phyloP scores from a whole-genome alignment of 129 eudicot genomes.

The Sambucus nigra region DNA sequence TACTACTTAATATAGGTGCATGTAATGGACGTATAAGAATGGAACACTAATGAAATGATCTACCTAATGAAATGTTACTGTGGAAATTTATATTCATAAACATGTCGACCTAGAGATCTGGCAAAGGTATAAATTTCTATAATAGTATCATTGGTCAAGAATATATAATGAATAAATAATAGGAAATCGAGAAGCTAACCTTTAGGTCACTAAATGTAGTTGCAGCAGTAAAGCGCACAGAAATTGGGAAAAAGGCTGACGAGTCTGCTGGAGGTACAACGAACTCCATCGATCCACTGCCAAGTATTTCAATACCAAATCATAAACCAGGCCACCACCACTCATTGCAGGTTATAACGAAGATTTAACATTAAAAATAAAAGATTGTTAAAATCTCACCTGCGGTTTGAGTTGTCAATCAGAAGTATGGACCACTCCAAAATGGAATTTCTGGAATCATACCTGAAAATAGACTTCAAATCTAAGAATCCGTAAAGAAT shows the following conservation, averaged over 20 bases:
- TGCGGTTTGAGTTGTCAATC: slow-evolving; percentile 85
- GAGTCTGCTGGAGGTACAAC: slow-evolving; percentile 84
- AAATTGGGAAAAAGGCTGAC: slow-evolving; percentile 82
- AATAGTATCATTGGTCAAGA: not conserved
- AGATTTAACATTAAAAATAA: not conserved
- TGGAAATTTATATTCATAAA: not conserved
- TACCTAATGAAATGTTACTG: too few relatives aligned
- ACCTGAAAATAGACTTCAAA: slow-evolving; percentile 54
- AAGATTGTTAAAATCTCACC: slow-evolving; percentile 28
- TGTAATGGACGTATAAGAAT: too few relatives aligned
- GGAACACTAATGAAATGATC: too few relatives aligned
- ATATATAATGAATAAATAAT: not conserved
- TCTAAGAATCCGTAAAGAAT: not conserved
- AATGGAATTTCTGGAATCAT: slow-evolving; percentile 76
- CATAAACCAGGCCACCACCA: slow-evolving; percentile 4
- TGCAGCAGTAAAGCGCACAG: slow-evolving; percentile 82
- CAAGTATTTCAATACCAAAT: slow-evolving; percentile 9
- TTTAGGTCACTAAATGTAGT: slow-evolving; percentile 75
- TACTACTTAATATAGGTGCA: too few relatives aligned
- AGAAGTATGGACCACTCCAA: slow-evolving; percentile 94
- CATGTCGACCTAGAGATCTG: not conserved
- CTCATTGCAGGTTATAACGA: not conserved
- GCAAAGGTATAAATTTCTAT: not conserved
- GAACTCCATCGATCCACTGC: slow-evolving; percentile 94
- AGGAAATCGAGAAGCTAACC: slow-evolving; percentile 26